Conservation (phyloP, 148 eudicot genomes). For the Camellia lanceoleosa region DNA sequence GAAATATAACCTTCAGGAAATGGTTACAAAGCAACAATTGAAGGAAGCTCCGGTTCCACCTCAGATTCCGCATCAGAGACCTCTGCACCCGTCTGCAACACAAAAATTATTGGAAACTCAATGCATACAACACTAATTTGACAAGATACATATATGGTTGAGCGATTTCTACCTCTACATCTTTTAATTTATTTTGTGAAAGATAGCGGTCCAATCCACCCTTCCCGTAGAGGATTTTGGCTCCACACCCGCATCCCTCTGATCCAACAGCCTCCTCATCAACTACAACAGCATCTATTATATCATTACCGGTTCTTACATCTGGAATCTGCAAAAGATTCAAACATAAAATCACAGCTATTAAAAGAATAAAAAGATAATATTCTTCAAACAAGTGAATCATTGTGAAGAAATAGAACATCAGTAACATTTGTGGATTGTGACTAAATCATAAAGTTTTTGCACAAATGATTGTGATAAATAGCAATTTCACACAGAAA, state of each 20-base stretch:
- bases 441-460: background rate
- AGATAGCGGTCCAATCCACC: constrained; percentile 67
- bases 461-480: background rate
- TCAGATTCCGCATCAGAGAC: constrained; percentile 63
- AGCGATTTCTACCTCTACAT: constrained; percentile 29
- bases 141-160: background rate
- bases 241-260: constrained; percentile 61
- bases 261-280: constrained; percentile 77
- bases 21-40: constrained; percentile 73
- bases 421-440: background rate
- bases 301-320: constrained; percentile 66
- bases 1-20: constrained; percentile 18
- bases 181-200: constrained; percentile 44
- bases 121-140: background rate
- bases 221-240: constrained; percentile 75
- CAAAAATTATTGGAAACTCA: background rate
- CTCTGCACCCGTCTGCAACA: constrained; percentile 38
- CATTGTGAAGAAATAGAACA: background rate
- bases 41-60: constrained; percentile 70
- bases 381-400: background rate
- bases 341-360: background rate
- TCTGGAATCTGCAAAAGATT: constrained; percentile 73
- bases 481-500: background rate
- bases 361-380: background rate
- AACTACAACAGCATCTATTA: constrained; percentile 79